Conservation (phyloP, 2,329 filamentous ascomycete genomes). For the Pseudogymnoascus sp. region DNA sequence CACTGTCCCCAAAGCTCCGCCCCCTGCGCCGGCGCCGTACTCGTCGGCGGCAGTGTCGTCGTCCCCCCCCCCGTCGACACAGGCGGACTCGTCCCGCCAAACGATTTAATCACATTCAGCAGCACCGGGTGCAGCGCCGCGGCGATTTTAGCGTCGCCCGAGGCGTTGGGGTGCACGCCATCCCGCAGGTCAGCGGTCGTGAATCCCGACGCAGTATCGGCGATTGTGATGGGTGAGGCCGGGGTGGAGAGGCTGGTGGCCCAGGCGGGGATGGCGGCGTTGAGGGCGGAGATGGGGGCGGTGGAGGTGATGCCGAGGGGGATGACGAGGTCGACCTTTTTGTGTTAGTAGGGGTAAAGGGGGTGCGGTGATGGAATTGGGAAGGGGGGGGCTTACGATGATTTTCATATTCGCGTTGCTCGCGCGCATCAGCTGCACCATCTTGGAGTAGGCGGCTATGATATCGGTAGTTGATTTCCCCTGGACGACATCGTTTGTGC, state of each 20-base stretch:
- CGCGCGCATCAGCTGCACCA: slow-evolving; percentile 32
- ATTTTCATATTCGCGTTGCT: slow-evolving; percentile 35
- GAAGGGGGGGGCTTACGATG: slow-evolving; percentile 28
- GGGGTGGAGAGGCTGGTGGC: slow-evolving; percentile 29
- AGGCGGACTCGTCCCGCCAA: background rate
- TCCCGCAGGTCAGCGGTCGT: slow-evolving; percentile 30
- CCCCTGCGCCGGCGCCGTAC: background rate
- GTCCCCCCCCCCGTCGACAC: background rate
- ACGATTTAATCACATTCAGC: background rate
- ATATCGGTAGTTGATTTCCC: slow-evolving; percentile 25
- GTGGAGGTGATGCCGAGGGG: slow-evolving; percentile 28
- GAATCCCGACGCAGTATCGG: slow-evolving; percentile 33
- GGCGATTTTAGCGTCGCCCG: background rate
- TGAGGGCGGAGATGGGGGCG: slow-evolving; percentile 28
- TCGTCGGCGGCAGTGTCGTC: background rate
- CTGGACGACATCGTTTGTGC: slow-evolving; percentile 37
- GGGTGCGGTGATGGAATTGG: background rate
- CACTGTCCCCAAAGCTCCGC: slow-evolving; percentile 4
- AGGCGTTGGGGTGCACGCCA: slow-evolving; percentile 35
- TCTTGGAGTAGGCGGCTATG: slow-evolving; percentile 35
- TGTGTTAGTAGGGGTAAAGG: background rate
- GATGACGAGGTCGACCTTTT: slow-evolving; percentile 35
- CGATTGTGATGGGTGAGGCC: slow-evolving; percentile 12
- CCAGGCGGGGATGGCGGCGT: slow-evolving; percentile 34
- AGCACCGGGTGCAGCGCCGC: background rate